These are phyloP conservation scores for Boletus reticulatus DNA, from an alignment of 768 basidiomycete genomes.

Conservation along the genomic window DNA sequence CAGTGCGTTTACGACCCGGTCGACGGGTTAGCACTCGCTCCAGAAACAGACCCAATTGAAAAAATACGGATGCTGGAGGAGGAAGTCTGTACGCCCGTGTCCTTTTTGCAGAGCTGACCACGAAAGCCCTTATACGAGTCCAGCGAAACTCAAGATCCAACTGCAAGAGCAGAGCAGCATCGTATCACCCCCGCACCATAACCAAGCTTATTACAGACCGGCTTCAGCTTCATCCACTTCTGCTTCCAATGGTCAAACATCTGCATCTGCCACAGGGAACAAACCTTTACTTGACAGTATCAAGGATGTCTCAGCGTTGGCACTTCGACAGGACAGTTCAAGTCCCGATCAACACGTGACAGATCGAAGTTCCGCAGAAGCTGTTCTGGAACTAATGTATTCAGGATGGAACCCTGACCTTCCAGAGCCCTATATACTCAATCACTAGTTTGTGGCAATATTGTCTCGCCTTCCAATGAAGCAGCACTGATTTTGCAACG, in stretches of 20 bases:
- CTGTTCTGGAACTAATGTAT: conserved; percentile 64
- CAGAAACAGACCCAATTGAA: conserved; percentile 76
- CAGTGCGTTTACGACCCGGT: conserved; percentile 86
- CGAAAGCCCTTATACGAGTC: conserved; percentile 11
- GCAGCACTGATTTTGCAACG: conserved; percentile 10
- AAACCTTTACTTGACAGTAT: conserved; percentile 1
- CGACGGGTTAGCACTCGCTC: conserved; percentile 73
- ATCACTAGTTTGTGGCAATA: conserved; percentile 64
- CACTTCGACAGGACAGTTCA: conserved; percentile 42
- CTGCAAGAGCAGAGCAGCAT: conserved; percentile 52
- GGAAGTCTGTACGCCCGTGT: conserved; percentile 58
- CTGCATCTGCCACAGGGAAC: conserved; percentile 1
- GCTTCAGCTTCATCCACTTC: conserved; percentile 24
- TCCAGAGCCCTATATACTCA: conserved; percentile 68
- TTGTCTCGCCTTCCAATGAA: conserved; percentile 5
- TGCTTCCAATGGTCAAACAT: conserved; percentile 13
- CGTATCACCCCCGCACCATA: conserved; percentile 20
- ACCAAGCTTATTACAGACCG: conserved; percentile 18
- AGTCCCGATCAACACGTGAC: conserved; percentile 48
- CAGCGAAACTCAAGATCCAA: conserved; percentile 63
- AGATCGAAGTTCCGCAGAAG: conserved; percentile 44
- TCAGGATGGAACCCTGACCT: conserved; percentile 86
- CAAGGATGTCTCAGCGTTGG: background rate
- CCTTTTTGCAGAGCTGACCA: background rate
- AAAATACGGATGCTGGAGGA: conserved; percentile 76